Conservation (phyloP, 1,284 basidiomycete species). For the Coniferiporia weirii region DNA sequence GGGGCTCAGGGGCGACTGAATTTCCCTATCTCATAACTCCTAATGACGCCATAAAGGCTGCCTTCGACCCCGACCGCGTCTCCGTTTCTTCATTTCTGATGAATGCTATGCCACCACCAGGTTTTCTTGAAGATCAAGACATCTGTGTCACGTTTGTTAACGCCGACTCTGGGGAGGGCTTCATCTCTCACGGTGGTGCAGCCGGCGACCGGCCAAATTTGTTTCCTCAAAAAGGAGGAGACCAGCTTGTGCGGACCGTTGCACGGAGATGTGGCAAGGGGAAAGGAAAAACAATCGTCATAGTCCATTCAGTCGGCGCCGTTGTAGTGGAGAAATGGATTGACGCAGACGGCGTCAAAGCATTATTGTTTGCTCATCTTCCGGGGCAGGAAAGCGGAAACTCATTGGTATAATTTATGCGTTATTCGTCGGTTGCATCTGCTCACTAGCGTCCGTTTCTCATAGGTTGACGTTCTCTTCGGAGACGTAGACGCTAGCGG, state of each 20-base stretch:
- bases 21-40: conserved; percentile 18
- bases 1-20: conserved; percentile 18
- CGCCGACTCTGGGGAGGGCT: conserved; percentile 40
- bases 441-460: neutral
- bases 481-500: conserved; percentile 49
- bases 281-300: conserved; percentile 43
- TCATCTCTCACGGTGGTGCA: conserved; percentile 50
- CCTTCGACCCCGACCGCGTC: conserved; percentile 6
- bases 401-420: conserved; percentile 30
- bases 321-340: conserved; percentile 41
- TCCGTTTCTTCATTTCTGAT: conserved; percentile 4
- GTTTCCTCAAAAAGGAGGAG: conserved; percentile 43
- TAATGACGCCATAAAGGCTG: neutral
- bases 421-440: neutral
- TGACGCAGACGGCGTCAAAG: conserved; percentile 44
- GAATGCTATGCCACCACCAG: conserved; percentile 6
- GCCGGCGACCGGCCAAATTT: conserved; percentile 42
- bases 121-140: conserved; percentile 22
- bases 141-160: conserved; percentile 38
- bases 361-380: conserved; percentile 42
- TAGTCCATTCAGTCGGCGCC: conserved; percentile 45
- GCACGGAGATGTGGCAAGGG: conserved; percentile 24
- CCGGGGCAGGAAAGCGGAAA: conserved; percentile 63
- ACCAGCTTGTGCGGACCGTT: conserved; percentile 27
- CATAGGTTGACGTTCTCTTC: conserved; percentile 40